Conservation (phyloP, 2,329 filamentous ascomycete genomes). For the Ceratocystis smalleyi region DNA sequence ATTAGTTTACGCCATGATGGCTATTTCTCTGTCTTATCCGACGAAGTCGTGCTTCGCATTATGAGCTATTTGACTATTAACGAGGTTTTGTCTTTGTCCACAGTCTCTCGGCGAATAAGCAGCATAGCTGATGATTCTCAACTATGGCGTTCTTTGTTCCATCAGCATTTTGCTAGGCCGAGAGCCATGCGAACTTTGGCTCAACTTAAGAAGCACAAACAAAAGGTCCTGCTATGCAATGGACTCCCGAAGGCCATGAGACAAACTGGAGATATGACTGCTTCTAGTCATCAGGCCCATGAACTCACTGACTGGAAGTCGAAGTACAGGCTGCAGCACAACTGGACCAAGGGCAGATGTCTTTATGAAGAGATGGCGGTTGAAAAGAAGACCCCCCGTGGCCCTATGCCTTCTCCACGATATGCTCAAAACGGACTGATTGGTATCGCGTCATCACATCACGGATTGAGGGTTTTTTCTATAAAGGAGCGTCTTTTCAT, state of each 20-base stretch:
- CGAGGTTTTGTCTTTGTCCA: slow-evolving; percentile 45
- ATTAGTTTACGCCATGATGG: background rate
- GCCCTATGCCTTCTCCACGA: background rate
- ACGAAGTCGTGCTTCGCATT: slow-evolving; percentile 76
- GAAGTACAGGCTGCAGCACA: slow-evolving; percentile 76
- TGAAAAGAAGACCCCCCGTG: background rate
- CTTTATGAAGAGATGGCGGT: background rate
- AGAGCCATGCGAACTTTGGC: background rate
- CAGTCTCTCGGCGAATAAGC: slow-evolving; percentile 61
- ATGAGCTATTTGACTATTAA: slow-evolving; percentile 58
- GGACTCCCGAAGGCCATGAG: background rate
- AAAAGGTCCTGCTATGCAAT: no score
- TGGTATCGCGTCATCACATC: background rate
- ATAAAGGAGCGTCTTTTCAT: background rate
- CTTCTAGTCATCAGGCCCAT: background rate
- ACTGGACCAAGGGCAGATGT: slow-evolving; percentile 76
- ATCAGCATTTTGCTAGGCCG: background rate
- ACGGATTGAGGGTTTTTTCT: background rate
- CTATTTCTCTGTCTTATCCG: slow-evolving; percentile 56
- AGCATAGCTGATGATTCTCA: slow-evolving; percentile 65
- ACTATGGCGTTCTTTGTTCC: slow-evolving; percentile 76
- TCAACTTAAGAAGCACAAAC: background rate
- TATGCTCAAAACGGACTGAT: background rate
- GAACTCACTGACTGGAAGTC: slow-evolving; percentile 55
- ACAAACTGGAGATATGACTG: background rate